These are phyloP conservation scores for Paraphaeosphaeria sporulosa DNA, from an alignment of 2,329 filamentous ascomycete genomes.

Conservation along the genomic window DNA sequence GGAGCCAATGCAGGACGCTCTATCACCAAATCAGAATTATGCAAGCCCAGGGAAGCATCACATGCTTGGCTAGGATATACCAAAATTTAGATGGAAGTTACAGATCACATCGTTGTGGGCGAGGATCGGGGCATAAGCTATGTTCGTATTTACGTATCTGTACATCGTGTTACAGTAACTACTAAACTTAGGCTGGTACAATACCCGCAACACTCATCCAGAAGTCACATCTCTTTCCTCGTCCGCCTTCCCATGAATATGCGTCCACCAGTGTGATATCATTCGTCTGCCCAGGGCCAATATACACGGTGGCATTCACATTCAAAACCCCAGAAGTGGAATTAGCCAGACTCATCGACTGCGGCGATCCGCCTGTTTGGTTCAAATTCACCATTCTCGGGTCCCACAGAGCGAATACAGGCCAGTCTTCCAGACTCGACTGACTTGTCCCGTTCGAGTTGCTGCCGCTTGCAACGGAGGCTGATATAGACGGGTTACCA, in stretches of 20 bases:
- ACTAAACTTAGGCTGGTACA: conserved; percentile 13
- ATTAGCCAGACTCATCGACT: conserved; percentile 3
- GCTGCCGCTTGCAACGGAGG: conserved; percentile 17
- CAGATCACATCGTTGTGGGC: too few species aligned
- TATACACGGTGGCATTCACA: conserved; percentile 20
- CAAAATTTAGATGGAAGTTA: too few species aligned
- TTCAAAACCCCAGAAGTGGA: not conserved
- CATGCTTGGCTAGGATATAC: too few species aligned
- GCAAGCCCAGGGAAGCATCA: too few species aligned
- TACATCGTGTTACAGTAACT: not conserved
- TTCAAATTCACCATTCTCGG: conserved; percentile 27
- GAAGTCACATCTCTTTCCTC: conserved; percentile 32
- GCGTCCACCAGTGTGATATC: conserved; percentile 29
- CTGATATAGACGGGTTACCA: conserved; percentile 22
- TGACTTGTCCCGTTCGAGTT: conserved; percentile 9
- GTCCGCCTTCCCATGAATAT: conserved; percentile 31
- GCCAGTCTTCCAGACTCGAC: conserved; percentile 23
- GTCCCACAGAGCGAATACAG: conserved; percentile 16
- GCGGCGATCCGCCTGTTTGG: conserved; percentile 27
- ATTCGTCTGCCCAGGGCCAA: conserved; percentile 24
- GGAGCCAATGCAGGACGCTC: not conserved
- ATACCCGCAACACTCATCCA: conserved; percentile 25
- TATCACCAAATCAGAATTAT: too few species aligned
- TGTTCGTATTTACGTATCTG: not conserved
- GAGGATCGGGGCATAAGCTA: too few species aligned